Evolutionary conservation across 768 basidiomycete genomes (phyloP).

Genomic region (Suillus subalutaceus): DNA sequence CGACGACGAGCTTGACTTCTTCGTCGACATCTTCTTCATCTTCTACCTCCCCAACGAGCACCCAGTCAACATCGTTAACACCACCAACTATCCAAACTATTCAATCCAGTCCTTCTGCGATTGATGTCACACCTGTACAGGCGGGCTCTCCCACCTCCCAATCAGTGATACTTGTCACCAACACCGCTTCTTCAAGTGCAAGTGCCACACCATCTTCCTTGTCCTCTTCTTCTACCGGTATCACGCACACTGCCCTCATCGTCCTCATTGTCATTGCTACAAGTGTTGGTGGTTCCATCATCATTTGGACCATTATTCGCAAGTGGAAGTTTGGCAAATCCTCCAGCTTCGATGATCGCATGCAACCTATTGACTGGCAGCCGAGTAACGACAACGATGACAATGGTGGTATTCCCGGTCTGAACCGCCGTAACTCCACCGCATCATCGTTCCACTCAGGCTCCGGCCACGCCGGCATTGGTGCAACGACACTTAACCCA

Average conservation of each 20-base stretch:
- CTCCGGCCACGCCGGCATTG: constrained; percentile 32
- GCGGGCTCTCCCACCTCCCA: constrained; percentile 58
- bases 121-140: constrained; percentile 37
- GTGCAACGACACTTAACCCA: constrained; percentile 38
- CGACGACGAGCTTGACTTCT: constrained; percentile 17
- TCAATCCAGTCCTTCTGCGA: constrained; percentile 19
- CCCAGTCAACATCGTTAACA: constrained; percentile 17
- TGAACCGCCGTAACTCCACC: constrained; percentile 54
- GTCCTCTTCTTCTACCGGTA: constrained; percentile 36
- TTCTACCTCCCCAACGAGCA: constrained; percentile 17
- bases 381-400: constrained; percentile 53
- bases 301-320: constrained; percentile 89
- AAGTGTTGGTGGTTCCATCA: constrained; percentile 64
- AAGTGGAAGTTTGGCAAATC: constrained; percentile 91
- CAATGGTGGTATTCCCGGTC: constrained; percentile 46
- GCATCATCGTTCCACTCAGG: constrained; percentile 74
- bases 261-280: constrained; percentile 72
- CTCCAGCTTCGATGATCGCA: constrained; percentile 76
- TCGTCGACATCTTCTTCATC: constrained; percentile 20
- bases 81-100: constrained; percentile 14
- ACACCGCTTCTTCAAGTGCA: constrained; percentile 22
- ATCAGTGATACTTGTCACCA: constrained; percentile 32
- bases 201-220: constrained; percentile 26
- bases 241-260: constrained; percentile 50
- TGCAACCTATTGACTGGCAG: constrained; percentile 89